Percentiles rank a stretch among this genome's conserved stretches.
Evolutionary conservation across 352 stramenopile genomes (phyloP).

Genomic region (Globisporangium iwayamae): DNA sequence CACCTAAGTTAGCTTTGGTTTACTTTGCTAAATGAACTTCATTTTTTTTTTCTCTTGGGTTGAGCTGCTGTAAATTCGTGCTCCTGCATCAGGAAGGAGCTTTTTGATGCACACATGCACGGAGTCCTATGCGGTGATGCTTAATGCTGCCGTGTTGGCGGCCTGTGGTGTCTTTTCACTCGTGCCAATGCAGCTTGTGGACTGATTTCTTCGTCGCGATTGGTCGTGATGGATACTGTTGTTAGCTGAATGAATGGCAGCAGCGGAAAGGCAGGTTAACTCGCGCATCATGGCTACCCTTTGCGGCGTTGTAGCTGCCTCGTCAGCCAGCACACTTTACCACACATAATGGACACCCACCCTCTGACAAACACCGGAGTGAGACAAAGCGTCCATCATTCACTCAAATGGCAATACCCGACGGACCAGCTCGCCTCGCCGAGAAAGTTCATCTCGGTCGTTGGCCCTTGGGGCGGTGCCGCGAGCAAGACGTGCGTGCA

Average conservation of each 20-base stretch:
- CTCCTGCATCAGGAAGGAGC: not conserved
- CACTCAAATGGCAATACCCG: too few species aligned
- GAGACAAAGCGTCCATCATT: not conserved
- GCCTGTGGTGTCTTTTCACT: not conserved
- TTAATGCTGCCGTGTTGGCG: not conserved
- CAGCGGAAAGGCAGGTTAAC: not conserved
- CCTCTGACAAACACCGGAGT: not conserved
- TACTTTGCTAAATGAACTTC: conserved; percentile 36
- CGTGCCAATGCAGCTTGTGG: not conserved
- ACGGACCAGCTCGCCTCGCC: too few species aligned
- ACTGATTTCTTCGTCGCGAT: not conserved
- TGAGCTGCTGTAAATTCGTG: not conserved
- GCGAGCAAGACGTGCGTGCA: too few species aligned
- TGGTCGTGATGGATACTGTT: not conserved
- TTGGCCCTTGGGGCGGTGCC: too few species aligned
- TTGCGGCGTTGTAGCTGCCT: conserved; percentile 9
- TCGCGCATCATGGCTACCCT: conserved; percentile 1
- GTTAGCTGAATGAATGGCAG: too few species aligned
- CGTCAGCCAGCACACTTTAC: not conserved
- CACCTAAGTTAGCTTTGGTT: conserved; percentile 44
- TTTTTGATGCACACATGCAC: not conserved
- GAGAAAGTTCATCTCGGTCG: too few species aligned
- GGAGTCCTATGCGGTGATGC: conserved; percentile 4
- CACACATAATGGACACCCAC: not conserved
- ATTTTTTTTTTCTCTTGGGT: conserved; percentile 11